phyloP scores from a whole-genome alignment of 495 filamentous ascomycete genomes.

The Xylaria telfairii region DNA sequence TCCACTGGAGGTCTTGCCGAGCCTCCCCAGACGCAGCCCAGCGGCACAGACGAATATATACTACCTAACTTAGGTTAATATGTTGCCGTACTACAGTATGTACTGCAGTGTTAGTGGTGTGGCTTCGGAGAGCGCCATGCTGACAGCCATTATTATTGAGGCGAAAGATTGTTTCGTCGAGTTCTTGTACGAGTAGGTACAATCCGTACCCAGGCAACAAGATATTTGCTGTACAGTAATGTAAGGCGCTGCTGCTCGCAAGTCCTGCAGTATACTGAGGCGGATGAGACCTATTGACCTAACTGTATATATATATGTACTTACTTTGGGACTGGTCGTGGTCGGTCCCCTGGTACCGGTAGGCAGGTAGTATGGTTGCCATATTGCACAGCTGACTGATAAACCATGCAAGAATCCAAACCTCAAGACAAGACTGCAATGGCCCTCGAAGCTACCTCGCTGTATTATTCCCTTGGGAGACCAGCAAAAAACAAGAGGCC shows the following conservation, averaged over 20 bases:
- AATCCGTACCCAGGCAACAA: background rate
- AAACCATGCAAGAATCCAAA: constrained; percentile 6
- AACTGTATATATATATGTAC: too few relatives aligned
- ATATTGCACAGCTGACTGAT: background rate
- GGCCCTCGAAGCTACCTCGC: constrained; percentile 2
- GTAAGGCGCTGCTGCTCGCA: background rate
- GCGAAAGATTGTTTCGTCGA: background rate
- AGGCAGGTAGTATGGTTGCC: background rate
- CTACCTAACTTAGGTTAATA: too few relatives aligned
- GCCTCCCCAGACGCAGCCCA: background rate
- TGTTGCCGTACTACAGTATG: too few relatives aligned
- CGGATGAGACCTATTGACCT: too few relatives aligned
- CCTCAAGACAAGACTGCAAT: background rate
- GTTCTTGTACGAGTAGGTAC: background rate
- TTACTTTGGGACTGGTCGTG: background rate
- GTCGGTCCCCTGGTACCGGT: background rate
- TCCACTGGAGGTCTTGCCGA: background rate
- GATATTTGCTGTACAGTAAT: too few relatives aligned
- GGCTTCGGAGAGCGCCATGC: background rate
- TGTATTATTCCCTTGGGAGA: background rate
- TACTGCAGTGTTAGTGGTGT: too few relatives aligned
- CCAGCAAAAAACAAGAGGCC: background rate
- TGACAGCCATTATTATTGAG: constrained; percentile 6
- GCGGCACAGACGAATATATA: background rate
- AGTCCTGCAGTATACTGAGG: too few relatives aligned